Evolutionary conservation across 306 rosid genomes (phyloP).

Genomic region (Carpinus viminea): DNA sequence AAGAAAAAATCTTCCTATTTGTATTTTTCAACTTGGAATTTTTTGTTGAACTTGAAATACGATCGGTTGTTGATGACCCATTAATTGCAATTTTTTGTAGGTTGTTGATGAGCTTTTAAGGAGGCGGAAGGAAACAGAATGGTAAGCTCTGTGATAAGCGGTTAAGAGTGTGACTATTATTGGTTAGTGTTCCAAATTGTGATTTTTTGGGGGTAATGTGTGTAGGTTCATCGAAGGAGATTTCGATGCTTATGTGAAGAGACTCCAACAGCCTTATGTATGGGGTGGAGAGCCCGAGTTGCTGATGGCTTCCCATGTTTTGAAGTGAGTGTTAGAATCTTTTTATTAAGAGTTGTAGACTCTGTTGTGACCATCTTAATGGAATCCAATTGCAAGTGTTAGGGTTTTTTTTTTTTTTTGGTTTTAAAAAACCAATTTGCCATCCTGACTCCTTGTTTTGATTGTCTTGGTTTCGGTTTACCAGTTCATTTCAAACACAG

Average conservation of each 20-base stretch:
- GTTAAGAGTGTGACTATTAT: neutral
- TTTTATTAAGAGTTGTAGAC: neutral
- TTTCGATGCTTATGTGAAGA: conserved; percentile 73
- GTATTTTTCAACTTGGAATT: neutral
- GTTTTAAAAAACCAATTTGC: neutral
- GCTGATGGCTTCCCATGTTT: conserved; percentile 91
- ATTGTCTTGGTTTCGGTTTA: neutral
- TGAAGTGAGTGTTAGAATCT: conserved; percentile 58
- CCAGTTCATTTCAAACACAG: neutral
- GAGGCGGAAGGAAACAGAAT: conserved; percentile 89
- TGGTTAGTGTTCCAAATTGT: neutral
- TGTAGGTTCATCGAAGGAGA: conserved; percentile 88
- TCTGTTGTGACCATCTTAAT: neutral
- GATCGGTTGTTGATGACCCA: conserved; percentile 4
- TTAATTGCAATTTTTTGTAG: conserved; percentile 32
- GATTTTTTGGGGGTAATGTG: conserved; percentile 5
- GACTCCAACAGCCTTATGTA: conserved; percentile 66
- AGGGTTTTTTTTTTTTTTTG: too few species aligned
- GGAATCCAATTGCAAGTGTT: neutral
- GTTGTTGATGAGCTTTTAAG: conserved; percentile 79
- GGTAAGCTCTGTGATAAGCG: conserved; percentile 47
- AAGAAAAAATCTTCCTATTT: neutral
- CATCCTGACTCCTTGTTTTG: neutral
- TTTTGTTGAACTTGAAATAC: neutral
- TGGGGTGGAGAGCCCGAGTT: conserved; percentile 99